Base-by-base conservation (phyloP, 257 asterid species). In the Solanum neorickii region DNA sequence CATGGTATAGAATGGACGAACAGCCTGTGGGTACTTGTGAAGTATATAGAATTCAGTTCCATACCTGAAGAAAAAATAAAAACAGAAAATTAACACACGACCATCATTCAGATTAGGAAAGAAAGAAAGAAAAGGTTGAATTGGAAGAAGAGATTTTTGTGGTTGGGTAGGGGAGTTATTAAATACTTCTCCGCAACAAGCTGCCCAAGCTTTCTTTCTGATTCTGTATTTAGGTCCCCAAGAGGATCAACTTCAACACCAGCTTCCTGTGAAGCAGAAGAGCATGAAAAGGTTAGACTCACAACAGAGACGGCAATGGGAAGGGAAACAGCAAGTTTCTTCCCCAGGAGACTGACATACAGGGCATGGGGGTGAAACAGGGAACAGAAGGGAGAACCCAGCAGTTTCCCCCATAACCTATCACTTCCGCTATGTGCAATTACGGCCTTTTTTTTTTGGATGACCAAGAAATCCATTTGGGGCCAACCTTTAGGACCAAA, bases 1-100 rank as follows among this genome's bases (percentile, higher is more conserved):
- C 99, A 97, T 95, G 9, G 98, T 97, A 78, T 95, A 97, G 91
- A 97, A 95, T 39, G 99, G 99, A 25, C 98, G 94, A 87, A 94
- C 95, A 82, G 96, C 97, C 82, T 89, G 87, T 85, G 98, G 99
- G 86, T 95, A 97, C 42, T 97, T 97, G 83, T 97, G 98, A 89
- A 95, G 98, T 70, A 97, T 95, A 93, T 94, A 97, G 95, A 95
- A 97, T 89, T 97, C 99, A 33, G 99, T 97, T 86, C 89, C 95
- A 86, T 94, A 95, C 92, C 98, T 97, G 88, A 27, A 46, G 27
- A 46, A 27, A 60, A 73, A 69, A 23, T 42, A 65, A 82, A 86
- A 56, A 78, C 78, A 84, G 37, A 75, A 52, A 12, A 76, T 33
- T 59, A 78, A 35, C 25, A 27, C 65, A 46, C 16, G 16, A 15